phyloP scores from a whole-genome alignment of 805 yeast genomes.

The Ogataea chonburiensis region DNA sequence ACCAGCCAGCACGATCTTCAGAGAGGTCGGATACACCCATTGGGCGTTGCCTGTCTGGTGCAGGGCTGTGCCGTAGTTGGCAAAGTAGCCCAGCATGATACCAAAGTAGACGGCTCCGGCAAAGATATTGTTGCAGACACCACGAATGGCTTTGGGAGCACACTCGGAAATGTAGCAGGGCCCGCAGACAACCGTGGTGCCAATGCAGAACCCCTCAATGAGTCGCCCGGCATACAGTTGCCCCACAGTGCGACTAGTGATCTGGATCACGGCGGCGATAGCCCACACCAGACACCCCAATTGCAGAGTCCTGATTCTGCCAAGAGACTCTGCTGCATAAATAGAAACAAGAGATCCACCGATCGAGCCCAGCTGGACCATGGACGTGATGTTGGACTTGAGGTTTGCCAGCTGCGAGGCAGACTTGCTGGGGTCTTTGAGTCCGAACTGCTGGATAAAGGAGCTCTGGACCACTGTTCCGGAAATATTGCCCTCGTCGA shows the following conservation, averaged over 20 bases:
- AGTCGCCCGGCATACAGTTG: slow-evolving; percentile 57
- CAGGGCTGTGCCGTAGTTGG: slow-evolving; percentile 51
- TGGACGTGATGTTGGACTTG: slow-evolving; percentile 53
- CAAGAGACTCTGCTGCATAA: slow-evolving; percentile 48
- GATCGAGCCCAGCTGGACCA: slow-evolving; percentile 53
- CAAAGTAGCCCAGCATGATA: slow-evolving; percentile 47
- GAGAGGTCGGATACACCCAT: slow-evolving; percentile 53
- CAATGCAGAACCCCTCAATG: slow-evolving; percentile 52
- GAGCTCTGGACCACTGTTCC: slow-evolving; percentile 45
- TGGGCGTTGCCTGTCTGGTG: slow-evolving; percentile 40
- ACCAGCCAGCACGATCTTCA: slow-evolving; percentile 50
- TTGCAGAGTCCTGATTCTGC: slow-evolving; percentile 50
- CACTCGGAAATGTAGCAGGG: slow-evolving; percentile 55
- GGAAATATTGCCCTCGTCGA: slow-evolving; percentile 53
- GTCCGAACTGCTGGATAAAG: slow-evolving; percentile 44
- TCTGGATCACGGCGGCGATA: slow-evolving; percentile 47
- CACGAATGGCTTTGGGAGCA: slow-evolving; percentile 52
- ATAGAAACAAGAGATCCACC: slow-evolving; percentile 53
- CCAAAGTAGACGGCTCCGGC: slow-evolving; percentile 61
- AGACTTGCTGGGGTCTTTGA: slow-evolving; percentile 39
- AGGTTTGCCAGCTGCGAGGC: slow-evolving; percentile 41
- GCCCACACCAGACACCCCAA: slow-evolving; percentile 43
- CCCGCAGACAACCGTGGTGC: slow-evolving; percentile 57
- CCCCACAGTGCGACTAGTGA: slow-evolving; percentile 44
- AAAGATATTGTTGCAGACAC: slow-evolving; percentile 50